Evolutionary conservation across 805 yeast genomes (phyloP), one percentile per base, ranked within the genome.

Genomic region (Schwanniomyces yamadae): DNA sequence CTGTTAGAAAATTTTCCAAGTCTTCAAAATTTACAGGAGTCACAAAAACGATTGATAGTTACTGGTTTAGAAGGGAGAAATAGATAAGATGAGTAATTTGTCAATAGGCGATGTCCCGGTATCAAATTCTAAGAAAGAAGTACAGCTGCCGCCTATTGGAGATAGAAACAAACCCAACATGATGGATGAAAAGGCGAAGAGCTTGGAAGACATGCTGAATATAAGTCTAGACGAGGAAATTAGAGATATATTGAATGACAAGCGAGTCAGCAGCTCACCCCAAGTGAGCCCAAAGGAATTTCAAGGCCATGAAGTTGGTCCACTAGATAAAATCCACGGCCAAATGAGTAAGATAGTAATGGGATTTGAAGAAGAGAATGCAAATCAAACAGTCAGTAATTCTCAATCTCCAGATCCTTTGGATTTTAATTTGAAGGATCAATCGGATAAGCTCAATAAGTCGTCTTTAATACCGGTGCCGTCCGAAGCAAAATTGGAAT

Each of bases 41-140:
- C n/a, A n/a, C n/a, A n/a, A n/a, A n/a, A n/a, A 10, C 10, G 23
- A 21, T 8, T 28, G 19, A 28, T 14, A 19, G 12, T 28, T 18
- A 9, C 23, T 18, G 20, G 12, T 16, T 18, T 11, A 18, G 31
- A 18, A n/a, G n/a, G n/a, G 31, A 28, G 11, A 19, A 28, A 28
- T 19, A 28, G 24, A 21, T 31, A 38, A 23, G 25, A 42, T 42
- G 46, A 39, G 46, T 37, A 44, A 49, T 35, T 37, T 42, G 25
- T 41, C 50, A 28, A 30, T 40, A 37, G 44, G 51, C 39, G 55
- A 51, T 49, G 53, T 48, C 37, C 21, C 40, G 28, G 24, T 32
- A 15, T n/a, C 37, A 15, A 28, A 18, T 6, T 23, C 17, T 19
- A 28, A 26, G 25, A 21, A 23, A 23, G 28, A 27, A 15, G 23